Evolutionary conservation across 1,139 yeast genomes (phyloP).

Genomic region (Suhomyces taliae): DNA sequence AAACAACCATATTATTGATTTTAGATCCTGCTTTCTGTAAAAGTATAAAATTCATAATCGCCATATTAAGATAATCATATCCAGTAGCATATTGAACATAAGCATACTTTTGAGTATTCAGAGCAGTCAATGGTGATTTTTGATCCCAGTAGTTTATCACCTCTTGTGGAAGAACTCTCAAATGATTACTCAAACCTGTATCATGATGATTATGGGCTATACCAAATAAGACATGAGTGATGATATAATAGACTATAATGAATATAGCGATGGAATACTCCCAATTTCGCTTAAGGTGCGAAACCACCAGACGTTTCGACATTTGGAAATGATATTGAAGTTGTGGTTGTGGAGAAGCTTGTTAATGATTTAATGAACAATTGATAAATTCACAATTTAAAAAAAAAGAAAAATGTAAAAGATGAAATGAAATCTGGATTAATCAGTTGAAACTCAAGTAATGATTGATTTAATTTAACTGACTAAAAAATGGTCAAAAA

Average conservation of each 20-base stretch:
- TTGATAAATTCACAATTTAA: background rate
- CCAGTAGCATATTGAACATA: slow-evolving; percentile 42
- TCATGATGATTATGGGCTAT: slow-evolving; percentile 14
- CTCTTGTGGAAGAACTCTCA: slow-evolving; percentile 26
- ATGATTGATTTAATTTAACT: too few species aligned
- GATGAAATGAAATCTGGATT: background rate
- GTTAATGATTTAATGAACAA: background rate
- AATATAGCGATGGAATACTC: slow-evolving; percentile 27
- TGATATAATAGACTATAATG: slow-evolving; percentile 22
- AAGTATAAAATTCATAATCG: slow-evolving; percentile 30
- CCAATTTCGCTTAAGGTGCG: slow-evolving; percentile 20
- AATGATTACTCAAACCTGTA: slow-evolving; percentile 16
- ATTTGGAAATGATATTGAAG: background rate
- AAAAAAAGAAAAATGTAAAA: background rate
- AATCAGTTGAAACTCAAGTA: too few species aligned
- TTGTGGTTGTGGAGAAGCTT: too few species aligned
- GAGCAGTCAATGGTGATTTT: background rate
- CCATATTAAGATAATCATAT: slow-evolving; percentile 32
- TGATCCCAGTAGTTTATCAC: slow-evolving; percentile 18
- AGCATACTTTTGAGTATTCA: slow-evolving; percentile 18
- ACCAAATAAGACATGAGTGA: slow-evolving; percentile 15
- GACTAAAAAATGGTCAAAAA: slow-evolving; percentile 1
- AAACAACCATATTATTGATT: slow-evolving; percentile 27
- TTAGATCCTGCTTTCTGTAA: slow-evolving; percentile 23
- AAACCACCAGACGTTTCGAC: background rate